A percentile compares a stretch with the other conserved stretches of the same genome.
These are phyloP conservation scores for Fusarium chlamydosporum DNA, from an alignment of 2,329 filamentous ascomycete species.

Conservation along the genomic window DNA sequence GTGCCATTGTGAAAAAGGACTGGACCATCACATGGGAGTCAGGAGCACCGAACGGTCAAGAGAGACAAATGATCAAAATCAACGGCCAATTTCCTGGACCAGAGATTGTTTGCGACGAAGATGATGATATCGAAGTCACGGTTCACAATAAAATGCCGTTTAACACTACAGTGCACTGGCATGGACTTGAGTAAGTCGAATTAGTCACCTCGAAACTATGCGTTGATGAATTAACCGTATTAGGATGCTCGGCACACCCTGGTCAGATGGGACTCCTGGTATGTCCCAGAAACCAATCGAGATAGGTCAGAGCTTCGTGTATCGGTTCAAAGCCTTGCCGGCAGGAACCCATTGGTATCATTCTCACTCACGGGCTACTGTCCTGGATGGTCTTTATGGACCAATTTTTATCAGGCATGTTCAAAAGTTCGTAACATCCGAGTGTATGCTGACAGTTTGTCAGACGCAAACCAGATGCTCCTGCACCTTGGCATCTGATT, in stretches of 20 bases:
- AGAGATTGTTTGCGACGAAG: conserved; percentile 10
- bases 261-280: conserved; percentile 18
- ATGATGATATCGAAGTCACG: conserved; percentile 10
- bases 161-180: conserved; percentile 17
- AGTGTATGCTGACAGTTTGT: background rate
- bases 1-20: conserved; percentile 2
- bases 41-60: conserved; percentile 19
- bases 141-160: conserved; percentile 16
- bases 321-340: conserved; percentile 14
- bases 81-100: conserved; percentile 18
- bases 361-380: conserved; percentile 14
- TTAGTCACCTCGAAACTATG: accelerated
- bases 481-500: conserved; percentile 14
- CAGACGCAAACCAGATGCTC: background rate
- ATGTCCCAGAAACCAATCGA: conserved; percentile 18
- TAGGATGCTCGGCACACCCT: conserved; percentile 17
- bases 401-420: conserved; percentile 13
- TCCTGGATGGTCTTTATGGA: conserved; percentile 16
- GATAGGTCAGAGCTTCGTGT: conserved; percentile 15
- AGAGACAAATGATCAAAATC: conserved; percentile 21
- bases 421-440: too few relatives aligned
- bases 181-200: conserved; percentile 8
- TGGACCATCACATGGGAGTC: conserved; percentile 17
- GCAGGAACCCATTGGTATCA: conserved; percentile 17
- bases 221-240: background rate